Conservation (phyloP, 306 rosid genomes). For the Elaeagnus macrophylla region DNA sequence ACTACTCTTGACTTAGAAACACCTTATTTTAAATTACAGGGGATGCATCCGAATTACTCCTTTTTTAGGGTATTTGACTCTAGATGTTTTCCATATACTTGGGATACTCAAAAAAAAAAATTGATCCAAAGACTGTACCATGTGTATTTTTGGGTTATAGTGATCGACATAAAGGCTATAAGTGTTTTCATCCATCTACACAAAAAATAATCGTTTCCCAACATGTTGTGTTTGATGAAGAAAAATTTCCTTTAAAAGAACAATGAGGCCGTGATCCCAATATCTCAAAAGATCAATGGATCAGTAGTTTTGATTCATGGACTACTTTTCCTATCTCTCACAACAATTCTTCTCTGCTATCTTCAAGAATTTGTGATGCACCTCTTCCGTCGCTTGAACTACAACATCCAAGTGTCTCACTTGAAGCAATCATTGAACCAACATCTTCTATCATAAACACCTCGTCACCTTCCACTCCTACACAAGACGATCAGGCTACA, state of each 20-base stretch:
- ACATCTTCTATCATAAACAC: too few relatives aligned
- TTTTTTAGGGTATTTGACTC: not conserved
- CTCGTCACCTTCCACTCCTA: too few relatives aligned
- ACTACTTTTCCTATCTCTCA: too few relatives aligned
- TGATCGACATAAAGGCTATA: not conserved
- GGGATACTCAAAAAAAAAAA: not conserved
- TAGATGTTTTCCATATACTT: not conserved
- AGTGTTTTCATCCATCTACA: not conserved
- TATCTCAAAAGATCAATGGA: too few relatives aligned
- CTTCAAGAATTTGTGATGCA: too few relatives aligned
- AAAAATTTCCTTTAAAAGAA: not conserved
- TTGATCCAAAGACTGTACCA: not conserved
- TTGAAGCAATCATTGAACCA: too few relatives aligned
- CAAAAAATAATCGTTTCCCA: not conserved
- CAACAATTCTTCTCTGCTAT: too few relatives aligned
- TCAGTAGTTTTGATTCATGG: too few relatives aligned
- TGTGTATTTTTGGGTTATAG: not conserved
- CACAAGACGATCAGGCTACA: too few relatives aligned
- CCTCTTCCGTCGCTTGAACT: too few relatives aligned
- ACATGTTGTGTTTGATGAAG: not conserved
- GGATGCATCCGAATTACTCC: not conserved
- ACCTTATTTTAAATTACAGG: not conserved
- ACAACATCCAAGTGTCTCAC: too few relatives aligned
- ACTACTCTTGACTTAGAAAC: conserved; percentile 1
- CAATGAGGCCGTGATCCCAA: too few relatives aligned